These are phyloP conservation scores for Paragyromitra xinjiangensis DNA, from an alignment of 495 filamentous ascomycete species.

Conservation along the genomic window DNA sequence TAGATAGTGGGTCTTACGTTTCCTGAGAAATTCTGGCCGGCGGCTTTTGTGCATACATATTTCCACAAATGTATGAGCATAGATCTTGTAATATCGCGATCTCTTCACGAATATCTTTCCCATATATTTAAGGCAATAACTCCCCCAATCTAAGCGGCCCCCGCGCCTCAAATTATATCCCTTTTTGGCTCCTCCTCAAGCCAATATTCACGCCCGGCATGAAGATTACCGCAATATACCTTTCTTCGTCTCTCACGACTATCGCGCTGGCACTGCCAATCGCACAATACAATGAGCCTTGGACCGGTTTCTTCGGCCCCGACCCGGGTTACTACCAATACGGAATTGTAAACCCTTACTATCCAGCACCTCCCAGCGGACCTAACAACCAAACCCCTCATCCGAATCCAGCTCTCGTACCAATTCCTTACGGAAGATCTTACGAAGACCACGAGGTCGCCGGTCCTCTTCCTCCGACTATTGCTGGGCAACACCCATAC, in stretches of 20 bases:
- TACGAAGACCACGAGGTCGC: slow-evolving; percentile 6
- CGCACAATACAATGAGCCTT: slow-evolving; percentile 32
- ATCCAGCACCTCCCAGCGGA: not conserved
- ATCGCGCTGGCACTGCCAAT: slow-evolving; percentile 33
- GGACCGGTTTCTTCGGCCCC: slow-evolving; percentile 49
- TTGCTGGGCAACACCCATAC: not conserved
- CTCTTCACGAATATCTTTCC: not conserved
- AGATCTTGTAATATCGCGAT: not conserved
- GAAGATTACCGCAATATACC: slow-evolving; percentile 21
- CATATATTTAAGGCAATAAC: slow-evolving; percentile 16
- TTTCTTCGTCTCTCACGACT: slow-evolving; percentile 19
- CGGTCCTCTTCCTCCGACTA: not conserved
- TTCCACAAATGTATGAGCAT: not conserved
- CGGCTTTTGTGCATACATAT: not conserved
- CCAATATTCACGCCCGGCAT: not conserved
- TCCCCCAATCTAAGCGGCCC: not conserved
- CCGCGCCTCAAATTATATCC: not conserved
- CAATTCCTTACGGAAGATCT: slow-evolving; percentile 9
- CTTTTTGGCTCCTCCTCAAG: not conserved
- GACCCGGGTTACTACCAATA: slow-evolving; percentile 30
- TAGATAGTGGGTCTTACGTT: not conserved
- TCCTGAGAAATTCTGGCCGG: not conserved
- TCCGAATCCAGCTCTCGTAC: not conserved
- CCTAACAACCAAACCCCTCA: not conserved
- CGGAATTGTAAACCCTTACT: slow-evolving; percentile 11